Base-by-base conservation (phyloP, 2,329 filamentous ascomycete species). In the Rasamsonia emersonii region DNA sequence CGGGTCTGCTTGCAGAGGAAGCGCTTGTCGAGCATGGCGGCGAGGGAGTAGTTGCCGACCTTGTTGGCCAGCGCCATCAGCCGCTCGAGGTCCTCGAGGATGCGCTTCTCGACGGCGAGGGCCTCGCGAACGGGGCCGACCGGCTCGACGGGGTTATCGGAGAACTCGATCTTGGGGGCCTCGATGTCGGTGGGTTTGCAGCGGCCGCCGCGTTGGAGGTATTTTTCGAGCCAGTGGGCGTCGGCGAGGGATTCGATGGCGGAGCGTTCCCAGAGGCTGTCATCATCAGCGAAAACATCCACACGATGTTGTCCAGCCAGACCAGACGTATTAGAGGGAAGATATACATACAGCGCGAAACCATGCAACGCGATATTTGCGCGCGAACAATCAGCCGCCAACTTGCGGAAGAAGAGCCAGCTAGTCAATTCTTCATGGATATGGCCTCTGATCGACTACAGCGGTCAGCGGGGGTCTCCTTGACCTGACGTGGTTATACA, bases 331-430 rank as follows among this genome's bases (percentile, higher is more conserved):
- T 5, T 5, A 11, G 6, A 9, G 14, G 17, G 11, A 20, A 13
- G 19, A 11, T 17, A 18, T 24, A 35, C 37, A 14, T 39, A 47
- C 45, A 47, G 39, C 13, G 35, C 32, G 19, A 46, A 49, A 11
- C 45, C 45, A 17, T 47, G 45, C 26, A 49, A 36, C 4, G 39
- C 19, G 17, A 49, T 24, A 19, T 49, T 49, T 14, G 39, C 31
- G 9, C 45, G 41, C 18, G 27, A 32, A 27, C 45, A 47, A 30
- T 49, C 45, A 2, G 38, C 35, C 11, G 40, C 41, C 20, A 49
- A 34, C 32, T 49, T 49, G 16, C 45, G 43, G 29, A 34, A 49
- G 37, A 49, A 44, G 10, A 49, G 28, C 45, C 45, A 49, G 25
- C 36, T 40, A 14, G 30, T 39, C 23, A 44, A 37, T 29, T 45